Conservation (phyloP, 2,329 filamentous ascomycete species). For the Rachicladosporium sp. region DNA sequence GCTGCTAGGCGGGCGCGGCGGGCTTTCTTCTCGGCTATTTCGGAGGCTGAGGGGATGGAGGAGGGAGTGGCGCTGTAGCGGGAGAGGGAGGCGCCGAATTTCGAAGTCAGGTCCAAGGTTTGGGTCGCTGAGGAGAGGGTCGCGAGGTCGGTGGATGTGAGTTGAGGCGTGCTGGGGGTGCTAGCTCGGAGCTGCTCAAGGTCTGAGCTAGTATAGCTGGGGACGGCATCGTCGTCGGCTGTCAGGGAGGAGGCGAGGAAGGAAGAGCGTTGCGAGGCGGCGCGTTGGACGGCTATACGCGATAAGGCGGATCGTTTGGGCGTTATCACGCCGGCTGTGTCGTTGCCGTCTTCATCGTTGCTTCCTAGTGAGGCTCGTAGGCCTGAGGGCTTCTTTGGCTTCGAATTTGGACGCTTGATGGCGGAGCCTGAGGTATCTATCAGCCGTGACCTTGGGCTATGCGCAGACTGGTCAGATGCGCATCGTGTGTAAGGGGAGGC, state of each 20-base stretch:
- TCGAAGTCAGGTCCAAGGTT: conserved; percentile 35
- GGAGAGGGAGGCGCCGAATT: conserved; percentile 42
- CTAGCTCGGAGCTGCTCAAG: conserved; percentile 75
- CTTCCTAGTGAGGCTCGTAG: conserved; percentile 52
- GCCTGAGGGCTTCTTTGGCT: conserved; percentile 57
- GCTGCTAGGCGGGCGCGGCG: conserved; percentile 69
- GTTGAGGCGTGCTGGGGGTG: conserved; percentile 67
- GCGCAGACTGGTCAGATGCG: background rate
- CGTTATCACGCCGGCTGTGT: conserved; percentile 40
- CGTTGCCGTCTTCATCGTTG: conserved; percentile 41
- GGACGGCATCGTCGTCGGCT: conserved; percentile 48
- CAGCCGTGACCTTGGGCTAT: conserved; percentile 22
- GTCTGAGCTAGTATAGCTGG: conserved; percentile 76
- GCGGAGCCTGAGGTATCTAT: conserved; percentile 33
- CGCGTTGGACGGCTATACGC: conserved; percentile 54
- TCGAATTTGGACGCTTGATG: conserved; percentile 40
- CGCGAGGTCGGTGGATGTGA: conserved; percentile 24
- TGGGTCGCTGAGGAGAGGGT: conserved; percentile 34
- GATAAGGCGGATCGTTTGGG: conserved; percentile 53
- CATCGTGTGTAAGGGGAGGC: background rate
- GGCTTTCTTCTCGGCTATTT: conserved; percentile 85
- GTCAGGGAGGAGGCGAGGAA: conserved; percentile 37
- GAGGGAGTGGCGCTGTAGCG: conserved; percentile 21
- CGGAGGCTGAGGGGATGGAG: conserved; percentile 64
- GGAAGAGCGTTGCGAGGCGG: conserved; percentile 43